phyloP scores from a whole-genome alignment of 148 eudicot genomes.

The Suaeda aralocaspica region DNA sequence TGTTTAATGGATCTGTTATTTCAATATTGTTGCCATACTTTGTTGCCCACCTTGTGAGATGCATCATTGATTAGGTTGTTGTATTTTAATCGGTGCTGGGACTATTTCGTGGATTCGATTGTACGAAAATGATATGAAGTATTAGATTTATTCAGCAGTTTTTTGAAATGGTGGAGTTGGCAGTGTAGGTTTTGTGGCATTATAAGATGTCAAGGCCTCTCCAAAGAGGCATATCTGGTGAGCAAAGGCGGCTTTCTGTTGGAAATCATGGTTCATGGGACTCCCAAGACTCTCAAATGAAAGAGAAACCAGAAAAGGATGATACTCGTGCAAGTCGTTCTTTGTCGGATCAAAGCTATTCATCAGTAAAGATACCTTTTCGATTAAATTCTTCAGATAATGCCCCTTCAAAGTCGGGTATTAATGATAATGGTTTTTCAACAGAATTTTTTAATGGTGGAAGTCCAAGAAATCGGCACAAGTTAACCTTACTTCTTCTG shows the following conservation, averaged over 20 bases:
- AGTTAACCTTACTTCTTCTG: slow-evolving; percentile 51
- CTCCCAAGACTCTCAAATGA: slow-evolving; percentile 66
- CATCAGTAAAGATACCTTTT: slow-evolving; percentile 42
- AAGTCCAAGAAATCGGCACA: slow-evolving; percentile 53
- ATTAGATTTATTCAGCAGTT: slow-evolving; percentile 11
- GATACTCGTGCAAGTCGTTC: slow-evolving; percentile 44
- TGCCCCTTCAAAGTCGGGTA: slow-evolving; percentile 44
- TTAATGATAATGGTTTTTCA: slow-evolving; percentile 53
- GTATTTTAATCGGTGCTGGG: background rate
- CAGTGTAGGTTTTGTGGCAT: slow-evolving; percentile 28
- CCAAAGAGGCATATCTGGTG: slow-evolving; percentile 67
- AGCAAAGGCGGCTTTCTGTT: slow-evolving; percentile 53
- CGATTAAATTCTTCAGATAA: slow-evolving; percentile 42
- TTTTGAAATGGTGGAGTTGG: slow-evolving; percentile 11
- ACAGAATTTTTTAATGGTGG: slow-evolving; percentile 46
- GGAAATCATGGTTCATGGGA: slow-evolving; percentile 53
- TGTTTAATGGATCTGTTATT: slow-evolving; percentile 25
- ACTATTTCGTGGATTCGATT: background rate
- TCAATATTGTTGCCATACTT: slow-evolving; percentile 10
- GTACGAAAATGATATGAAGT: background rate
- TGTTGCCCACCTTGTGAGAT: slow-evolving; percentile 4
- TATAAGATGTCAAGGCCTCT: slow-evolving; percentile 85
- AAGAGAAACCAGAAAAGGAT: slow-evolving; percentile 73
- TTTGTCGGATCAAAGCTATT: slow-evolving; percentile 41
- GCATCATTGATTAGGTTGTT: background rate